A percentile compares a stretch with the other conserved stretches of the same genome.
Conservation (phyloP, 768 basidiomycete species). For the Mycena albidolilacea region DNA sequence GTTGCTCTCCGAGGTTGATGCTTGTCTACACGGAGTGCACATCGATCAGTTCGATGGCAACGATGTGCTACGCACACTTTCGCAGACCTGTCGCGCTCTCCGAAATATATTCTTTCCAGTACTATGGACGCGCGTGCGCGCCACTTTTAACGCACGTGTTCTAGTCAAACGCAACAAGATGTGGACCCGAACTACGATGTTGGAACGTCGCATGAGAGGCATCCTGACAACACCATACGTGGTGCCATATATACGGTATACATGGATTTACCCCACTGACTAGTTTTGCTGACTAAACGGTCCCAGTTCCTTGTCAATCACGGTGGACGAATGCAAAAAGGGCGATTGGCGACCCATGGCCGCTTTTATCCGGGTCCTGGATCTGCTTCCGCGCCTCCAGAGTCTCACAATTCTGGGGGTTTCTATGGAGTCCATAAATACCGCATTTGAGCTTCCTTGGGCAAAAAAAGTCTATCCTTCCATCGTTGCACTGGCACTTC, state of each 20-base stretch:
- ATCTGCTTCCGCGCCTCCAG: conserved; percentile 9
- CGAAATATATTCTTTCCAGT: conserved; percentile 18
- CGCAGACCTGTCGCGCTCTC: conserved; percentile 14
- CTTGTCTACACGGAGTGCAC: background rate
- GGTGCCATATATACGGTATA: conserved; percentile 16
- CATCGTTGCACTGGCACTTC: background rate
- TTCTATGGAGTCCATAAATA: background rate
- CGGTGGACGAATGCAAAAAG: conserved; percentile 13
- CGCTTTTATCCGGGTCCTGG: conserved; percentile 19
- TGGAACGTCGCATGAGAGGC: conserved; percentile 27
- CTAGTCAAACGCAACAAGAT: conserved; percentile 6
- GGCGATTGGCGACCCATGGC: conserved; percentile 20
- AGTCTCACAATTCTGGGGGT: background rate
- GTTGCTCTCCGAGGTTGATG: background rate
- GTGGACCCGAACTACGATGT: conserved; percentile 11
- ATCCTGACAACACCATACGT: conserved; percentile 21
- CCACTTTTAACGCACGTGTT: background rate
- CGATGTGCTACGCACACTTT: conserved; percentile 22
- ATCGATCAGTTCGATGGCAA: conserved; percentile 10
- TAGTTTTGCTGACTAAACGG: no score
- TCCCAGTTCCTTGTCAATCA: conserved; percentile 12
- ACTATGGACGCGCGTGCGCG: conserved; percentile 17
- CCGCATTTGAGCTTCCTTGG: background rate
- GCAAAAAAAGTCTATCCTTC: conserved; percentile 7
- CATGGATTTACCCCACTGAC: background rate